Percentiles rank a stretch among this genome's conserved stretches.
Evolutionary conservation across 2,329 filamentous ascomycete species (phyloP).

Genomic region (Acrocalymma vagum): DNA sequence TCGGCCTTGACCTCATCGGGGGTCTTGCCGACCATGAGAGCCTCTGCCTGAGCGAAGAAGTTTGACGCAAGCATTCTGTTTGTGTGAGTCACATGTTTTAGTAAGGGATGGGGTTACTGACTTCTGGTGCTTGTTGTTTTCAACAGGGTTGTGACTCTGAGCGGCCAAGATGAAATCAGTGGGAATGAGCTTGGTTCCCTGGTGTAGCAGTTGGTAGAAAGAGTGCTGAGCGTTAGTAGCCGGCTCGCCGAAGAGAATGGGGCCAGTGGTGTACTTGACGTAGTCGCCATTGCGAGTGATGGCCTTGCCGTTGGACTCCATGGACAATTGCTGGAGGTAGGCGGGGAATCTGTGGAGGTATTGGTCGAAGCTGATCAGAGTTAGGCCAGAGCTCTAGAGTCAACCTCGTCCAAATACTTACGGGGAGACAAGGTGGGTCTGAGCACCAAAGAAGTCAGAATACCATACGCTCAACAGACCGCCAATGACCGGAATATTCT

Average conservation of each 20-base stretch:
- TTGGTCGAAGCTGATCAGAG: constrained; percentile 80
- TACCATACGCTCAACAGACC: constrained; percentile 98
- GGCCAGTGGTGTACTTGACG: constrained; percentile 96
- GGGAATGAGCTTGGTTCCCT: constrained; percentile 98
- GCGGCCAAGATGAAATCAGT: constrained; percentile 97
- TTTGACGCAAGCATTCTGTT: constrained; percentile 83
- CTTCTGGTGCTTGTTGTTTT: constrained; percentile 92
- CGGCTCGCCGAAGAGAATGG: constrained; percentile 96
- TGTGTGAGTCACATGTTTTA: constrained; percentile 22
- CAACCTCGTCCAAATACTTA: constrained; percentile 58
- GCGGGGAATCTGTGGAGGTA: constrained; percentile 99
- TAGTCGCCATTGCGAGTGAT: constrained; percentile 87
- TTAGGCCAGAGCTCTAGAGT: constrained; percentile 8
- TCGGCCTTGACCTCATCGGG: constrained; percentile 81
- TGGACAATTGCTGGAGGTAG: constrained; percentile 98
- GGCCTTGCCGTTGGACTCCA: constrained; percentile 99
- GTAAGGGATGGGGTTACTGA: constrained; percentile 29
- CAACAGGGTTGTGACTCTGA: constrained; percentile 94
- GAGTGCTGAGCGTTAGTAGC: constrained; percentile 99
- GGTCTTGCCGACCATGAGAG: constrained; percentile 90
- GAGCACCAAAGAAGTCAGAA: constrained; percentile 97
- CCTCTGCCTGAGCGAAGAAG: constrained; percentile 89
- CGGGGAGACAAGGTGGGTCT: constrained; percentile 97
- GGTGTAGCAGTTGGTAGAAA: constrained; percentile 99
- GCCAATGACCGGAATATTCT: constrained; percentile 94